Evolutionary conservation across 2,329 filamentous ascomycete species (phyloP).

Genomic region (Fusarium sp.): DNA sequence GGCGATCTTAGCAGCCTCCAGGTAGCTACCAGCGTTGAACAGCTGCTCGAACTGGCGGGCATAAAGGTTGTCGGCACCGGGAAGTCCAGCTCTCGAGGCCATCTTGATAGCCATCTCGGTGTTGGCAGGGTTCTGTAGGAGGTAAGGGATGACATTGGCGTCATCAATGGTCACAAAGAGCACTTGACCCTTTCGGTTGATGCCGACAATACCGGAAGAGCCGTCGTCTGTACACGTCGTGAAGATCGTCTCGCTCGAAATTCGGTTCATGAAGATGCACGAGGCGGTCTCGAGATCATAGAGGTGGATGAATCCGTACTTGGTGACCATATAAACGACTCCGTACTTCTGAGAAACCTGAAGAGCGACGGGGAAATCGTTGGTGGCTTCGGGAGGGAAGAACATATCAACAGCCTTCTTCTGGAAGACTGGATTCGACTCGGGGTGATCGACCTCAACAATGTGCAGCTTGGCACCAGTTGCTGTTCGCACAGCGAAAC

Average conservation of each 20-base stretch:
- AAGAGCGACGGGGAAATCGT: slow-evolving; percentile 98
- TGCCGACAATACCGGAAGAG: slow-evolving; percentile 90
- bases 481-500: slow-evolving; percentile 92
- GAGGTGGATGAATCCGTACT: slow-evolving; percentile 98
- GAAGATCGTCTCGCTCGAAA: slow-evolving; percentile 99
- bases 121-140: slow-evolving; percentile 96
- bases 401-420: slow-evolving; percentile 99
- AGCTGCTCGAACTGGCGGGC: slow-evolving; percentile 93
- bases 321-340: slow-evolving; percentile 96
- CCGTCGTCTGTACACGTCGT: slow-evolving; percentile 88
- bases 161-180: slow-evolving; percentile 96
- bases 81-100: slow-evolving; percentile 92
- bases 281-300: slow-evolving; percentile 97
- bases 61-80: slow-evolving; percentile 94
- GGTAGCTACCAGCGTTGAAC: slow-evolving; percentile 83
- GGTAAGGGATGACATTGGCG: slow-evolving; percentile 89
- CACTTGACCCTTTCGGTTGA: slow-evolving; percentile 98
- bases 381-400: slow-evolving; percentile 94
- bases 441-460: slow-evolving; percentile 95
- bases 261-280: slow-evolving; percentile 99
- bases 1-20: slow-evolving; percentile 93
- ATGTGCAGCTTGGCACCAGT: slow-evolving; percentile 96
- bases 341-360: slow-evolving; percentile 98
- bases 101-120: slow-evolving; percentile 95
- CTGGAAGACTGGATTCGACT: slow-evolving; percentile 88